Base-by-base conservation (phyloP, 352 stramenopile genomes). In the Globisporangium takayamanum region DNA sequence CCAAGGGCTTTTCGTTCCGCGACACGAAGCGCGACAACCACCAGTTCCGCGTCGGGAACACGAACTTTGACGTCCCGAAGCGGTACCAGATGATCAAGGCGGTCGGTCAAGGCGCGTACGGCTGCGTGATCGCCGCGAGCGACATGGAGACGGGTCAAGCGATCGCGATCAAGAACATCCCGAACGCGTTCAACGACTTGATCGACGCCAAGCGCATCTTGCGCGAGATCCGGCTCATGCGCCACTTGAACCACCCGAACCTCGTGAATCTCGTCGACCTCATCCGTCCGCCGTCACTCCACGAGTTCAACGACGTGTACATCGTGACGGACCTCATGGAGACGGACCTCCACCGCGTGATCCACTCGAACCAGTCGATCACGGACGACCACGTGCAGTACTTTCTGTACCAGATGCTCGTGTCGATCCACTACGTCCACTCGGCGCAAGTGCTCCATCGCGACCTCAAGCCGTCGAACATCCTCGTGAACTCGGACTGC, bases 81-180 rank as follows among this genome's bases (percentile, higher is more conserved):
- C 80, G 85, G 36, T 94, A 94, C 62, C 83, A 94, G 61, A 90
- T 94, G 79, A 94, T 94, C 64, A 92, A 92, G 59, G 84, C 80
- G 7, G 73, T 97, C 26, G 91, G 91, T 8, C 92, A 96, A 70
- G 91, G 91, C 37, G 91, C 89, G 3, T 97, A 97, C 62, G 91
- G 91, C 16, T 92, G 90, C 55, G 91, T 97, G 53, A 96, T 97
- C 54, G 84, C 84, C 50, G 81, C 80, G 18, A 95, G 86, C 53
- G 82, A 94, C 68, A 94, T 75, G 50, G 82, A 92, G 55, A 94
- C 87, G 1, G 84, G 88, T 2, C 80, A 88, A 51, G 87, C 93
- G 55, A 88, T 98, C 30, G 95, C 93, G 5, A 98, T 98, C 66
- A 98, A 98, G 71, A 98, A 98, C 78, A 90, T 98, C 15, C 90